These are phyloP conservation scores for Colletotrichum siamense DNA, from an alignment of 2,329 filamentous ascomycete genomes.

Conservation along the genomic window DNA sequence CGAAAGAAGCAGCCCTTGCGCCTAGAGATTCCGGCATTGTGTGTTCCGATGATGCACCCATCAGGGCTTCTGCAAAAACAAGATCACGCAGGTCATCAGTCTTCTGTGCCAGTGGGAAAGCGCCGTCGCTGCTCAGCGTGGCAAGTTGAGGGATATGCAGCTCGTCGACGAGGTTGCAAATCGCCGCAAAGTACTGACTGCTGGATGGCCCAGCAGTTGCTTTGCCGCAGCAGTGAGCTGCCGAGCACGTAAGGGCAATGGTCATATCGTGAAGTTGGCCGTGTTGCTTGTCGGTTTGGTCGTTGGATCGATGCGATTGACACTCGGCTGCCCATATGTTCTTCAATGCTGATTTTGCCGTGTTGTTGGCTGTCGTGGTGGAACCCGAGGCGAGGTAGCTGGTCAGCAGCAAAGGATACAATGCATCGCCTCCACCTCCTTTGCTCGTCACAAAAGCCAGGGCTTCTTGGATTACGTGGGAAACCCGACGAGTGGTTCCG, in stretches of 20 bases:
- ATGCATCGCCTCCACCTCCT: neutral
- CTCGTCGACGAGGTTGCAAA: conserved; percentile 46
- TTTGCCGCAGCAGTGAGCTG: conserved; percentile 54
- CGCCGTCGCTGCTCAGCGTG: conserved; percentile 49
- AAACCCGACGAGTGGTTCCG: neutral
- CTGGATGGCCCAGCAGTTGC: conserved; percentile 40
- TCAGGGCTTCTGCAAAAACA: conserved; percentile 53
- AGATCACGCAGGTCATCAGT: conserved; percentile 60
- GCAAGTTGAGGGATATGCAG: conserved; percentile 37
- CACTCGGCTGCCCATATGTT: neutral
- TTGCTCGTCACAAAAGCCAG: neutral
- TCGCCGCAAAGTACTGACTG: conserved; percentile 38
- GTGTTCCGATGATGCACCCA: neutral
- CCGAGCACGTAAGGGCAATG: conserved; percentile 45
- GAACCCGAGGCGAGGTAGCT: neutral
- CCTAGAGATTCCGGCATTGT: neutral
- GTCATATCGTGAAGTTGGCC: conserved; percentile 36
- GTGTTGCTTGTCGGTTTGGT: neutral
- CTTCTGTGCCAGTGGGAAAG: conserved; percentile 56
- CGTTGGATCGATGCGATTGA: neutral
- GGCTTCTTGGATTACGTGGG: conserved; percentile 12
- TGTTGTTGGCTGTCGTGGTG: neutral
- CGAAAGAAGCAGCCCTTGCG: conserved; percentile 25
- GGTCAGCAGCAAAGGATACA: conserved; percentile 9
- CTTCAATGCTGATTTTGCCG: neutral